Percentiles rank a stretch among this genome's conserved stretches.
Conservation (phyloP, 306 rosid species). For the Castanea crenata region DNA sequence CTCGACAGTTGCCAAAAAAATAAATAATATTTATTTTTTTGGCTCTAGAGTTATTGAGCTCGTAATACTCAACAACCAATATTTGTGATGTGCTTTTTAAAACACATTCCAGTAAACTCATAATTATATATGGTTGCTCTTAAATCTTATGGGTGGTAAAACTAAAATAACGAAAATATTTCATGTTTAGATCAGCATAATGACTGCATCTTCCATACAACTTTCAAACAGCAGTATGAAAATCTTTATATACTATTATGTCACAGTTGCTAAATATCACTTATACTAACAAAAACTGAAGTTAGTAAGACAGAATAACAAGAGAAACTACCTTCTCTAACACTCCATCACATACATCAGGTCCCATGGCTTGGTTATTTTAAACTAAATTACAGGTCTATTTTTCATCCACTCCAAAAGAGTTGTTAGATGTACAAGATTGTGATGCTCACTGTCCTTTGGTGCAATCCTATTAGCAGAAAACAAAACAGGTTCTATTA, state of each 20-base stretch:
- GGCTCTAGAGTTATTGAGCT: not conserved
- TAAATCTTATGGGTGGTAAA: not conserved
- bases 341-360: slow-evolving; percentile 16
- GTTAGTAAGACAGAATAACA: slow-evolving; percentile 24
- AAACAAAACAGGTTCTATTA: slow-evolving; percentile 17
- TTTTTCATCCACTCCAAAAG: slow-evolving; percentile 21
- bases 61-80: not conserved
- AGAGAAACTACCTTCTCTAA: not conserved
- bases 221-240: slow-evolving; percentile 9
- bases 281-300: slow-evolving; percentile 7
- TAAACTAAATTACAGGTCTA: slow-evolving; percentile 7
- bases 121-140: not conserved
- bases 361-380: slow-evolving; percentile 15
- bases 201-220: not conserved
- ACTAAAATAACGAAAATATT: not conserved
- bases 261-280: slow-evolving; percentile 6
- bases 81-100: not conserved
- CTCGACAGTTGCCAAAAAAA: no score
- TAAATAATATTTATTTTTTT: no score
- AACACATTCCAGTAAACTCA: not conserved
- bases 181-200: not conserved
- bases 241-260: not conserved
- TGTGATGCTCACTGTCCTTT: slow-evolving; percentile 27
- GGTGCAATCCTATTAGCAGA: slow-evolving; percentile 33
- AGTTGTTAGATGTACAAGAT: slow-evolving; percentile 34